These are phyloP conservation scores for Tolypocladium nubicola DNA, from an alignment of 2,329 filamentous ascomycete species.

Conservation along the genomic window DNA sequence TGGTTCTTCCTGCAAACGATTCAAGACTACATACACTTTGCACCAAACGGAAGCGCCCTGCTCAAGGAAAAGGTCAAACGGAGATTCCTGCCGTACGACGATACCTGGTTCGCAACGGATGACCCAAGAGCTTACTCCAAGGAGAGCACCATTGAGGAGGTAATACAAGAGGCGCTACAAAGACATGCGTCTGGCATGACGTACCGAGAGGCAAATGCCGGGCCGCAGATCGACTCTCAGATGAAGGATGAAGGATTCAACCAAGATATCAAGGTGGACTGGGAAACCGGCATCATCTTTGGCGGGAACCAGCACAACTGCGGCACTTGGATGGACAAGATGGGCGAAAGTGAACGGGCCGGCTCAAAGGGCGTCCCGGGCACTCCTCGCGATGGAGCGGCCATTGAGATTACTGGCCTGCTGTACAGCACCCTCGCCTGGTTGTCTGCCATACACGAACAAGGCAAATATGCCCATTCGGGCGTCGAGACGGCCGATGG, in stretches of 20 bases:
- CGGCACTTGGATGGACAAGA: slow-evolving; percentile 99
- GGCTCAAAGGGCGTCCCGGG: slow-evolving; percentile 88
- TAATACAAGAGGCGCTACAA: slow-evolving; percentile 89
- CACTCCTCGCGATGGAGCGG: slow-evolving; percentile 92
- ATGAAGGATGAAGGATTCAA: slow-evolving; percentile 92
- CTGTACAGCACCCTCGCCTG: slow-evolving; percentile 82
- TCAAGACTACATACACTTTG: slow-evolving; percentile 81
- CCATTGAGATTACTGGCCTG: slow-evolving; percentile 89
- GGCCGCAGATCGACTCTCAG: slow-evolving; percentile 76
- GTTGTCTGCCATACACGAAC: slow-evolving; percentile 56
- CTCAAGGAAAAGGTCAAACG: slow-evolving; percentile 69
- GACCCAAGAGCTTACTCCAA: slow-evolving; percentile 79
- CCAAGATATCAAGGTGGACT: slow-evolving; percentile 83
- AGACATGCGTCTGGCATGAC: slow-evolving; percentile 83
- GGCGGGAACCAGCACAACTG: slow-evolving; percentile 93
- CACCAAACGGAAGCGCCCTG: slow-evolving; percentile 63
- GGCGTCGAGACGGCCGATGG: slow-evolving; percentile 59
- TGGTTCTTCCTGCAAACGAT: slow-evolving; percentile 98
- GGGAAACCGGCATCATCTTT: slow-evolving; percentile 80
- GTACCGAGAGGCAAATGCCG: slow-evolving; percentile 91
- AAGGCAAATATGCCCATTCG: slow-evolving; percentile 61
- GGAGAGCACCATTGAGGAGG: slow-evolving; percentile 72
- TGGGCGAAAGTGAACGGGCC: slow-evolving; percentile 93
- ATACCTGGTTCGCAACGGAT: slow-evolving; percentile 80
- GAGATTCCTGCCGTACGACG: slow-evolving; percentile 88